Evolutionary conservation across 345 rosid species (phyloP), one percentile per base, ranked within the genome.

Genomic region (Melaleuca alternifolia): DNA sequence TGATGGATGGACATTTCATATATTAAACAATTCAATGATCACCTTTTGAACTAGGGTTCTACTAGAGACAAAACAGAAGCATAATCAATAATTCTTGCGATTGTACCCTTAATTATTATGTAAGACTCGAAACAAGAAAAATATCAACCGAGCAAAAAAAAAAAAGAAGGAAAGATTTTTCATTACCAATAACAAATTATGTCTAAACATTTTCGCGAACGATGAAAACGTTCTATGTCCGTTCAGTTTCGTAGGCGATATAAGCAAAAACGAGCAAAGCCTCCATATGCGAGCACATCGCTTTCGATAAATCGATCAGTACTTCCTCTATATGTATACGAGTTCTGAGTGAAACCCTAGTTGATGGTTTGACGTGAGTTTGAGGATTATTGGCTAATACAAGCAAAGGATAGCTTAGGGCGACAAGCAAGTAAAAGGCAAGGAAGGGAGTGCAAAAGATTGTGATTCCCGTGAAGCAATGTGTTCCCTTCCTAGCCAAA

Each of bases 251-350:
- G 16, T 6, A 51, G 6, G 18, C 41, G 41, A 41, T 41, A 41
- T 4, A 41, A 41, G 24, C 10, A 23, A 56, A 62, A 62, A 62
- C 11, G 15, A 62, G 16, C 12, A 59, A 8, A 26, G 1, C n/a
- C 7, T 6, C 7, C 0, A 13, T 59, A n/a, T n/a, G n/a, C 1
- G 0, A 1, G 44, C 1, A 62, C 10, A 2, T 15, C 2, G 26
- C 48, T 7, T 37, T 18, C 14, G 13, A 33, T 37, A 37, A 4
- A 11, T 71, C 11, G 0, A 6, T 9, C 20, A 26, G 11, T 71
- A 18, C 41, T 4, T n/a, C n/a, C n/a, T n/a, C n/a, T 16, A 23
- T 41, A 6, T 33, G 30, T 7, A 4, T 33, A 16, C 23, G 11
- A 65, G 46, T 65, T 33, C 18, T 33, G 77, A 65, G 46, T 65